phyloP scores from a whole-genome alignment of 1,139 yeast species.

The Pneumocystis jirovecii region DNA sequence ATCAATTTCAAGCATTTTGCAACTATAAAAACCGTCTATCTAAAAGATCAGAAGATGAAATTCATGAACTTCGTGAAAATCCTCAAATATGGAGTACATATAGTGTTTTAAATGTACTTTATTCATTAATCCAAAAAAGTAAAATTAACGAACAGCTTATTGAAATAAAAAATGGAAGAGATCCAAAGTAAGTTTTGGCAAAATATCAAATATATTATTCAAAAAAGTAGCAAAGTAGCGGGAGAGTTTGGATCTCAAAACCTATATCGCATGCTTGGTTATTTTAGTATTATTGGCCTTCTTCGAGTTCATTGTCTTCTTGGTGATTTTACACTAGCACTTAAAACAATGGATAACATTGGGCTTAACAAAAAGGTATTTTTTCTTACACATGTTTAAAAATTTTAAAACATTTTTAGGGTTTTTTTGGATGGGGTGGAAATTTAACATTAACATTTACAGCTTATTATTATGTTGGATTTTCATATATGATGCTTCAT shows the following conservation, averaged over 20 bases:
- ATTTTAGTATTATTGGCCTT: constrained; percentile 35
- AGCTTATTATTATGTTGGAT: constrained; percentile 31
- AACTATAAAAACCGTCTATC: constrained; percentile 29
- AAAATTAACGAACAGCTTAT: constrained; percentile 31
- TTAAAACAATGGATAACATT: constrained; percentile 34
- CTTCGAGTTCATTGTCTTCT: constrained; percentile 34
- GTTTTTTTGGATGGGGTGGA: background rate
- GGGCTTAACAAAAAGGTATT: constrained; percentile 34
- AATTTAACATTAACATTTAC: constrained; percentile 1
- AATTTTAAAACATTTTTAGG: background rate
- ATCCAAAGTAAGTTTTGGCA: constrained; percentile 15
- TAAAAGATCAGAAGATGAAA: constrained; percentile 24
- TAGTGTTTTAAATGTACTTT: constrained; percentile 34
- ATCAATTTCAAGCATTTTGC: constrained; percentile 34
- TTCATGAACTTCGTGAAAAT: constrained; percentile 27
- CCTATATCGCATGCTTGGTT: constrained; percentile 34
- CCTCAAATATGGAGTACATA: constrained; percentile 35
- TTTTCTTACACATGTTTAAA: constrained; percentile 29
- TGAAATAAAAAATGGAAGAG: constrained; percentile 25
- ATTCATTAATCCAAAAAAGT: constrained; percentile 33
- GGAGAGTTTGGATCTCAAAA: constrained; percentile 33
- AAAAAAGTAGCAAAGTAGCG: constrained; percentile 23
- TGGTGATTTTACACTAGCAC: constrained; percentile 36
- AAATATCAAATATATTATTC: background rate
- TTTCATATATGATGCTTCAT: constrained; percentile 36